phyloP scores from a whole-genome alignment of 139 green algal genomes.

The Spirogloea muscicola region DNA sequence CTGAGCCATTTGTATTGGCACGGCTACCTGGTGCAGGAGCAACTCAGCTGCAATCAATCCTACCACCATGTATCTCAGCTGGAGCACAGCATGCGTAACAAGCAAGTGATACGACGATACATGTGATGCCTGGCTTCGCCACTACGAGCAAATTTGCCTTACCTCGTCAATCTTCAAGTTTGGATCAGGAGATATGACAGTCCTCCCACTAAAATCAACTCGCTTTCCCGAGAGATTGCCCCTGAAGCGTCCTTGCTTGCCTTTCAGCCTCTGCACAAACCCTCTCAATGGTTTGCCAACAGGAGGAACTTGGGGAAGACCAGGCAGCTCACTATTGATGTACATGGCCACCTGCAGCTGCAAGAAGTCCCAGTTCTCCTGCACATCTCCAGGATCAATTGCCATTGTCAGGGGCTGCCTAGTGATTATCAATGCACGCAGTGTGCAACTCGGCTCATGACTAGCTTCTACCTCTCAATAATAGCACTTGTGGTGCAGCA shows the following conservation, averaged over 20 bases:
- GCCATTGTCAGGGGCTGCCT: too few relatives aligned
- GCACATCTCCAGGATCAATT: too few relatives aligned
- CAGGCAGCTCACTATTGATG: conserved; percentile 94
- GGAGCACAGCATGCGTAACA: too few relatives aligned
- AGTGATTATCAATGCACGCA: too few relatives aligned
- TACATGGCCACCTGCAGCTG: conserved; percentile 79
- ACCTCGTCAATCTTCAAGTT: conserved; percentile 80
- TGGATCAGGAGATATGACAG: conserved; percentile 97
- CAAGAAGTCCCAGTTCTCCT: conserved; percentile 96
- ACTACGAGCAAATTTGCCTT: too few relatives aligned
- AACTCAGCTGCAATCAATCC: too few relatives aligned
- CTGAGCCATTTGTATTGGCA: conserved; percentile 85
- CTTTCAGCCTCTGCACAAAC: conserved; percentile 98
- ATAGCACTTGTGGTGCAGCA: too few relatives aligned
- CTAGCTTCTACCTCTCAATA: too few relatives aligned
- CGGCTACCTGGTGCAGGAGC: conserved; percentile 81
- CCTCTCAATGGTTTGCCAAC: conserved; percentile 75
- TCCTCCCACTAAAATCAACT: conserved; percentile 94
- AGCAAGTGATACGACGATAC: too few relatives aligned
- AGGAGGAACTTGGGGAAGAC: conserved; percentile 67
- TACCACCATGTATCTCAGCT: too few relatives aligned
- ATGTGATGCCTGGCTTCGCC: too few relatives aligned
- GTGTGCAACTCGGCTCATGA: too few relatives aligned
- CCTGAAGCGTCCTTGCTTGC: conserved; percentile 95
- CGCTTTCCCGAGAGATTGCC: conserved; percentile 96